These are phyloP conservation scores for Leccinum colubrinum DNA, from an alignment of 1,284 basidiomycete species.

Conservation along the genomic window DNA sequence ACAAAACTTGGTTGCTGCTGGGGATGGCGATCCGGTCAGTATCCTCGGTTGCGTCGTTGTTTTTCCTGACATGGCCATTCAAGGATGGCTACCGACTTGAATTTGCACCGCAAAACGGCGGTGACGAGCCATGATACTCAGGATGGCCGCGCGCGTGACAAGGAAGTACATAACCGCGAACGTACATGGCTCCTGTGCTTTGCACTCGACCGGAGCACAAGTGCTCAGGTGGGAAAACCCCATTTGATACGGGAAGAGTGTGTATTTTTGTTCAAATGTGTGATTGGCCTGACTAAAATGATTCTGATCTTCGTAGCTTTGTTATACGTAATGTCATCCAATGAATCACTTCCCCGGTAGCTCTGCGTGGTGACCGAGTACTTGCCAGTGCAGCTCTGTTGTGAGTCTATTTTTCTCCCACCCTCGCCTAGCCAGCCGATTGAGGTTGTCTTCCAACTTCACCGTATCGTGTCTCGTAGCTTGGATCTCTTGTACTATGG, in stretches of 20 bases:
- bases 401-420: constrained; percentile 42
- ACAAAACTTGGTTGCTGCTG: constrained; percentile 91
- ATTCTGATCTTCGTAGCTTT: constrained; percentile 46
- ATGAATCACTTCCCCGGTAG: constrained; percentile 66
- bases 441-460: constrained; percentile 46
- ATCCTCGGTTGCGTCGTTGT: background rate
- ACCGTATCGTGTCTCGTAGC: constrained; percentile 85
- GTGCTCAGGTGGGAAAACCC: constrained; percentile 92
- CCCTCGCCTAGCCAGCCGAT: background rate
- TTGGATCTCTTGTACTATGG: constrained; percentile 90
- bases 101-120: constrained; percentile 88
- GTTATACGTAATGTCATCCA: constrained; percentile 83
- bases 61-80: constrained; percentile 11
- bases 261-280: constrained; percentile 33
- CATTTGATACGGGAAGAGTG: constrained; percentile 85
- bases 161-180: constrained; percentile 91
- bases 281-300: background rate
- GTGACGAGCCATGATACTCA: constrained; percentile 66
- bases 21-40: constrained; percentile 81
- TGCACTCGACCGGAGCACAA: constrained; percentile 85
- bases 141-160: constrained; percentile 71
- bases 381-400: constrained; percentile 56
- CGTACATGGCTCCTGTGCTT: constrained; percentile 94
- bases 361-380: constrained; percentile 60
- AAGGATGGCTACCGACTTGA: constrained; percentile 95